Evolutionary conservation across 2,329 filamentous ascomycete species (phyloP), one percentile per base, ranked within the genome.

Genomic region (Elsinoe fawcettii): DNA sequence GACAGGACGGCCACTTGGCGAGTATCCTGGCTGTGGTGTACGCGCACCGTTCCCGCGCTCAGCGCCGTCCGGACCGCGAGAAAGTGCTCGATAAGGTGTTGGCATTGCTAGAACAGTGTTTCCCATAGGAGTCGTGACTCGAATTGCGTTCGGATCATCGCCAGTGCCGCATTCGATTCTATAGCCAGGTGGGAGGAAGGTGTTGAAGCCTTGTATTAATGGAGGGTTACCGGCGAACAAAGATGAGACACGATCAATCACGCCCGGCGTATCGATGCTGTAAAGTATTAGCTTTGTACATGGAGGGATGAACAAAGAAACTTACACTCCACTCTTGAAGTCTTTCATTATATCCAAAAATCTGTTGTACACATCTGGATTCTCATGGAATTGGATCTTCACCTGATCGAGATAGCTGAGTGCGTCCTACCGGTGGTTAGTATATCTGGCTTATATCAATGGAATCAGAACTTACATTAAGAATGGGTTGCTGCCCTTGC

Each of bases 311-410:
- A 12, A 22, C 5, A 23, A 16, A 80, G 6, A 16, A 20, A 80
- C 87, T 74, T 77, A 91, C 82, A 91, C 90, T 74, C 96, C 92
- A 66, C 90, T 96, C 74, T 99, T 99, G 71, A 99, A 99, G 66
- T 99, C 93, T 69, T 99, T 99, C 93, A 99, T 99, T 51, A 99
- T 99, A 65, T 99, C 93, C 46, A 99, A 75, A 66, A 99, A 97
- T 36, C 88, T 81, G 67, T 97, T 97, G 67, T 99, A 99, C 0
- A 99, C 93, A 71, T 97, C 92, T 3, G 93, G 91, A 64, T 96
- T 90, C 62, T 97, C 92, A 60, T 90, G 88, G 65, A 99, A 99
- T 67, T 96, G 91, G 25, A 97, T 91, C 73, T 99, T 99, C 62
- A 99, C 93, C 72, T 97, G 93, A 68, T 99, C 93, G 22, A 99